These are phyloP conservation scores for Taxawa tesnikishii DNA, from an alignment of 2,329 filamentous ascomycete species.

Conservation along the genomic window DNA sequence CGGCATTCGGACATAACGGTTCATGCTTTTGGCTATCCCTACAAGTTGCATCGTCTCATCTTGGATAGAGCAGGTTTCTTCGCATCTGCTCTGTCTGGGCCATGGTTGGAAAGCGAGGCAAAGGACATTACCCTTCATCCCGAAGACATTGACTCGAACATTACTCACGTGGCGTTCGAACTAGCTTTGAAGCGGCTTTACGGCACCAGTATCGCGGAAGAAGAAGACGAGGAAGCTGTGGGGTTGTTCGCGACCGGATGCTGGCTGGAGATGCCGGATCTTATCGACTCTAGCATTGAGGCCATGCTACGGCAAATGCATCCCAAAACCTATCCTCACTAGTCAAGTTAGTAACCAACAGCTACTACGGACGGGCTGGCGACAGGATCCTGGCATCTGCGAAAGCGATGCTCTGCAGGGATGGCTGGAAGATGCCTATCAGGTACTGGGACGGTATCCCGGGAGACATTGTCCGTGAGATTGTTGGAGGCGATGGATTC, in stretches of 20 bases:
- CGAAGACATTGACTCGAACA: constrained; percentile 41
- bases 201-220: constrained; percentile 33
- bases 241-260: constrained; percentile 44
- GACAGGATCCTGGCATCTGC: constrained; percentile 43
- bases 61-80: constrained; percentile 46
- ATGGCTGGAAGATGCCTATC: constrained; percentile 44
- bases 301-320: constrained; percentile 43
- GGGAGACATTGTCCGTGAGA: constrained; percentile 44
- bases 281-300: constrained; percentile 41
- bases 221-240: constrained; percentile 40
- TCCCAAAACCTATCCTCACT: constrained; percentile 35
- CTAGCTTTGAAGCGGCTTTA: constrained; percentile 43
- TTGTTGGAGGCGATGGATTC: constrained; percentile 47
- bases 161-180: constrained; percentile 41
- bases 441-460: constrained; percentile 45
- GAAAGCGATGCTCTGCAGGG: constrained; percentile 46
- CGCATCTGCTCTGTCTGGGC: constrained; percentile 38
- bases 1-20: constrained; percentile 43
- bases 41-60: constrained; percentile 41
- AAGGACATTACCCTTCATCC: constrained; percentile 41
- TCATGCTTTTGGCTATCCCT: constrained; percentile 38
- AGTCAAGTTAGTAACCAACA: constrained; percentile 41
- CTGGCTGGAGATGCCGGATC: constrained; percentile 46
- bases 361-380: constrained; percentile 43
- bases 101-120: constrained; percentile 42